Conservation (phyloP, 371 early-diverging fungal species). For the Nosema muscidifuracis region DNA sequence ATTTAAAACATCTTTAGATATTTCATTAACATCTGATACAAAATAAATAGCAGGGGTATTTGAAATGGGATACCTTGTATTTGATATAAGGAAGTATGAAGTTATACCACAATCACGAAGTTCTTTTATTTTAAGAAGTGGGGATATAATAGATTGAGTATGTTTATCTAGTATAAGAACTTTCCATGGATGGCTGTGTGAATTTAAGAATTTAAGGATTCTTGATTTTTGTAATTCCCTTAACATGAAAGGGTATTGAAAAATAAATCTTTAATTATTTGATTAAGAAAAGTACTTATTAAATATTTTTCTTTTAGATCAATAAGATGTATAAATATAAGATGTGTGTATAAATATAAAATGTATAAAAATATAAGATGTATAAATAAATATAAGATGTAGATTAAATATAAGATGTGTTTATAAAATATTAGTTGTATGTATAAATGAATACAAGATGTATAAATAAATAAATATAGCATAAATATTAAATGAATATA, state of each 20-base stretch:
- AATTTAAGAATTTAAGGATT: conserved; percentile 38
- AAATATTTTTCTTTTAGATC: too few species aligned
- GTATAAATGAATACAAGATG: too few species aligned
- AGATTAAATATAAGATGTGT: too few species aligned
- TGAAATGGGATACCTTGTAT: conserved; percentile 73
- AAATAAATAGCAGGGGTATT: conserved; percentile 96
- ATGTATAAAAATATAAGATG: too few species aligned
- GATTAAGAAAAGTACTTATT: too few species aligned
- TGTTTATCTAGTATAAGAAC: conserved; percentile 84
- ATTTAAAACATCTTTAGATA: conserved; percentile 76
- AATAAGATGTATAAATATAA: too few species aligned
- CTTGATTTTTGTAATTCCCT: conserved; percentile 52
- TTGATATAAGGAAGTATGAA: conserved; percentile 73
- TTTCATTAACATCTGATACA: conserved; percentile 72
- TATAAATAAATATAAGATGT: too few species aligned
- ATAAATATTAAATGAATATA: too few species aligned
- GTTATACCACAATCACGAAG: conserved; percentile 93
- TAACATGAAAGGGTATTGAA: conserved; percentile 50
- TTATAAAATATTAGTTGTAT: too few species aligned
- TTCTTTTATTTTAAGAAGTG: conserved; percentile 86
- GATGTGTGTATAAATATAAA: too few species aligned
- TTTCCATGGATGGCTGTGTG: conserved; percentile 70
- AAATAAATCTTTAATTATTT: background rate
- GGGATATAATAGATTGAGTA: conserved; percentile 85
- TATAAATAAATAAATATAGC: too few species aligned